phyloP scores from a whole-genome alignment of 192 early-diverging fungal genomes.

The Mortierella antarctica region DNA sequence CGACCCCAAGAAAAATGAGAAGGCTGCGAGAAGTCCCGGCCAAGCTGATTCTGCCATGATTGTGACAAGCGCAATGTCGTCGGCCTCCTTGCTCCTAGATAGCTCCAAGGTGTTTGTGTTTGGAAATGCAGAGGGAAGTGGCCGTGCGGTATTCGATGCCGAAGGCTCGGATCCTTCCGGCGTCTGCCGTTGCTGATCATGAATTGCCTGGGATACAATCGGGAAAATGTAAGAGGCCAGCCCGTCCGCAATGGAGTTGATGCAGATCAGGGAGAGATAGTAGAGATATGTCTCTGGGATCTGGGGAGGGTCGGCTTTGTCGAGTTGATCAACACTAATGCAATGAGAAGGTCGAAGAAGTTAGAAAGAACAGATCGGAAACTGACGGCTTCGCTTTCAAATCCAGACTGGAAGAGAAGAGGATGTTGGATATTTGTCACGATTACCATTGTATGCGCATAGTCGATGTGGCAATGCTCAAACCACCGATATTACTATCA shows the following conservation, averaged over 20 bases:
- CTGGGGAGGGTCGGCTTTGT: constrained; percentile 89
- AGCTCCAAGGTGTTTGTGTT: constrained; percentile 47
- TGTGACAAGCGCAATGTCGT: constrained; percentile 69
- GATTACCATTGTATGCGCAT: constrained; percentile 81
- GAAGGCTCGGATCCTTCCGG: constrained; percentile 23
- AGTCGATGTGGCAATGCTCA: constrained; percentile 62
- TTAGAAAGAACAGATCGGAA: background rate
- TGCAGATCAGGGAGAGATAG: constrained; percentile 77
- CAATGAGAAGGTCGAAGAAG: background rate
- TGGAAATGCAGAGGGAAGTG: constrained; percentile 21
- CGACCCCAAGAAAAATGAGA: constrained; percentile 79
- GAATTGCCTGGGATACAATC: constrained; percentile 57
- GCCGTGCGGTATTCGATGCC: background rate
- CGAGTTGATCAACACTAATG: constrained; percentile 86
- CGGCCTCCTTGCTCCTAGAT: constrained; percentile 30
- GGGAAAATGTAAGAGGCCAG: constrained; percentile 75
- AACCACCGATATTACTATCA: constrained; percentile 37
- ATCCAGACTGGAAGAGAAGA: background rate
- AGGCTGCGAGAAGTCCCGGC: constrained; percentile 80
- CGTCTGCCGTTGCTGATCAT: constrained; percentile 34
- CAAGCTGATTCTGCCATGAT: constrained; percentile 86
- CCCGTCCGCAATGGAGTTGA: constrained; percentile 77
- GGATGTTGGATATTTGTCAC: background rate
- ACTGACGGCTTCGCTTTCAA: background rate
- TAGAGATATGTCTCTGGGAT: constrained; percentile 92